Evolutionary conservation across 768 basidiomycete species (phyloP), one percentile per base, ranked within the genome.

Genomic region (Collybiopsis confluens): DNA sequence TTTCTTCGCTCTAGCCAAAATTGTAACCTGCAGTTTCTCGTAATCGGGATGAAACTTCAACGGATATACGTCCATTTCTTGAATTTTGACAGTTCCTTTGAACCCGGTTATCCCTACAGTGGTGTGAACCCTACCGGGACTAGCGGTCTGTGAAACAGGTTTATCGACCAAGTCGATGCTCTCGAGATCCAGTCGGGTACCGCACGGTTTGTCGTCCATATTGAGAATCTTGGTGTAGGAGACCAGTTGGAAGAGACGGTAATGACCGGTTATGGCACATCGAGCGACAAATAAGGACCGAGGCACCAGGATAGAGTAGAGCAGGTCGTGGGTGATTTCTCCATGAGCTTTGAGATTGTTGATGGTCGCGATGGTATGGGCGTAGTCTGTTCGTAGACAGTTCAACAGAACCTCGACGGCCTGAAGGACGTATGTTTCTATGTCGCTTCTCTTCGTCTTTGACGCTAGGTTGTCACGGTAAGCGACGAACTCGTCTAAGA

Each of bases 271-370:
- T 42, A 79, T 68, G 18, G 78, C 73, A 64, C 84, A 84, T 11
- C 65, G 71, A 1, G 76, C 73, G 27, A 79, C 72, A 59, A 85
- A 66, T 44, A 79, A 63, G 20, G 77, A 73, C 26, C 77, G 70
- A 1, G 83, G 82, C 16, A 82, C 73, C 43, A 82, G 73, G 56
- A 88, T 72, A 13, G 77, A 70, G 61, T 80, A 78, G 45, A 85
- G 70, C 30, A 80, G 69, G 11, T 78, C 75, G 59, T 73, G 83
- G 2, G 79, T 79, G 58, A 85, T 84, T 61, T 86, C 83, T 11
- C 69, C 71, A 56, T 83, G 80, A 1, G 74, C 59, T 7, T 70
- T 77, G 40, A 85, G 73, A 18, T 75, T 73, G 1, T 70, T 64
- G 57, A 84, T 70, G 15, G 68, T 73, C 13, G 71, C 62, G 46